phyloP scores from a whole-genome alignment of 768 basidiomycete genomes.

The Suillus discolor region DNA sequence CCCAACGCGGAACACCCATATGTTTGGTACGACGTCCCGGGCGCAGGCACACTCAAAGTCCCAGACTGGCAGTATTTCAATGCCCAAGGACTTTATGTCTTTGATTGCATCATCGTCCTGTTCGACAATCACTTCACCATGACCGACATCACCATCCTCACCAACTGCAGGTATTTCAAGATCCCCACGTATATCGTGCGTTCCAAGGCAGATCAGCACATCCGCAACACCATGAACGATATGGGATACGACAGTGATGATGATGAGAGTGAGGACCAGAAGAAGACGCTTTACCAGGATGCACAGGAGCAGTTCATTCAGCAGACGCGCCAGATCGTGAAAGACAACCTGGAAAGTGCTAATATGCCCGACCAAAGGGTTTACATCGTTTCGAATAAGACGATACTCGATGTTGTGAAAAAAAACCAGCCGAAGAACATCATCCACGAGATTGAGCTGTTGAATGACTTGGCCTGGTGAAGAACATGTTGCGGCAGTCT shows the following conservation, averaged over 20 bases:
- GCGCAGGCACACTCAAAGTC: slow-evolving; percentile 34
- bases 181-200: slow-evolving; percentile 39
- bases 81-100: slow-evolving; percentile 37
- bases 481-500: too few species aligned
- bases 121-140: slow-evolving; percentile 36
- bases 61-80: slow-evolving; percentile 41
- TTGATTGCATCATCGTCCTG: slow-evolving; percentile 37
- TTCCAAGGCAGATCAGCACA: slow-evolving; percentile 39
- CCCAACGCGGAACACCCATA: slow-evolving; percentile 19
- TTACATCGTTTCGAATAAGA: slow-evolving; percentile 30
- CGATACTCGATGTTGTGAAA: slow-evolving; percentile 26
- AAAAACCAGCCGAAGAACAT: slow-evolving; percentile 23
- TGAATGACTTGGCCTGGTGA: too few species aligned
- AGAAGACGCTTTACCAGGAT: slow-evolving; percentile 21
- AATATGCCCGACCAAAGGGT: slow-evolving; percentile 31
- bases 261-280: neutral
- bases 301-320: slow-evolving; percentile 30
- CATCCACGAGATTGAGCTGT: slow-evolving; percentile 32
- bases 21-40: slow-evolving; percentile 41
- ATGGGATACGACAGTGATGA: neutral
- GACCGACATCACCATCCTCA: slow-evolving; percentile 37
- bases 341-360: slow-evolving; percentile 24
- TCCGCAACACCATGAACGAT: slow-evolving; percentile 22
- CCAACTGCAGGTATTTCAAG: slow-evolving; percentile 29
- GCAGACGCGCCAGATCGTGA: slow-evolving; percentile 28